Evolutionary conservation across 2,329 filamentous ascomycete genomes (phyloP).

Genomic region (Diaporthe ampelina): DNA sequence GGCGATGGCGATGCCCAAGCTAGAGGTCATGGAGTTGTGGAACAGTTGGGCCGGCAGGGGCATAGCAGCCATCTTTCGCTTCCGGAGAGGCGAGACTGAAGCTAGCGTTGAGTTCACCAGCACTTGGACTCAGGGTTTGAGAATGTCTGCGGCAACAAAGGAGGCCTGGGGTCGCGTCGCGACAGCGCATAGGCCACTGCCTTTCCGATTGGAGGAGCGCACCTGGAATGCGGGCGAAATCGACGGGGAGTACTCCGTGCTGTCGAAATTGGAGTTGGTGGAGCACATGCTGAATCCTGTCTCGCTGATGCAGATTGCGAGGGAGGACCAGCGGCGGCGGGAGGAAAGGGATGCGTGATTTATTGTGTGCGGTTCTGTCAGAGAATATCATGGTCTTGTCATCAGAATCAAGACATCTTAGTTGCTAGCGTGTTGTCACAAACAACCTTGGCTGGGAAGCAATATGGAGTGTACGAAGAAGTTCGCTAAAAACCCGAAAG

Average conservation of each 20-base stretch:
- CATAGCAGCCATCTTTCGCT: background rate
- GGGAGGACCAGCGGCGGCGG: conserved; percentile 5
- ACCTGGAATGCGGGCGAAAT: background rate
- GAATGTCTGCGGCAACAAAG: background rate
- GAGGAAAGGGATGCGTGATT: background rate
- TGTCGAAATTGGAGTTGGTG: background rate
- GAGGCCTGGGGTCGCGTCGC: background rate
- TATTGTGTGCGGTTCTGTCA: background rate
- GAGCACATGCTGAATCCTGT: background rate
- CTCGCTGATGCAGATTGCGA: conserved; percentile 4
- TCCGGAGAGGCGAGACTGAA: background rate
- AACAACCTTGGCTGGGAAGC: background rate
- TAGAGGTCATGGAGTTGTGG: background rate
- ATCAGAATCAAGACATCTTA: background rate
- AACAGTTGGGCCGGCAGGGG: background rate
- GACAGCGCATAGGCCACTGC: background rate
- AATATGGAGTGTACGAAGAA: background rate
- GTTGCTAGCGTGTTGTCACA: background rate
- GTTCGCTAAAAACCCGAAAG: background rate
- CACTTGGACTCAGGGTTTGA: background rate
- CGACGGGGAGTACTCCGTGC: background rate
- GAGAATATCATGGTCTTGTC: background rate
- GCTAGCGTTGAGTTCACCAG: background rate
- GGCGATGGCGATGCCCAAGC: background rate
- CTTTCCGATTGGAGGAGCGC: background rate